Evolutionary conservation across 1,284 basidiomycete genomes (phyloP).

Genomic region (Ganoderma resinaceum): DNA sequence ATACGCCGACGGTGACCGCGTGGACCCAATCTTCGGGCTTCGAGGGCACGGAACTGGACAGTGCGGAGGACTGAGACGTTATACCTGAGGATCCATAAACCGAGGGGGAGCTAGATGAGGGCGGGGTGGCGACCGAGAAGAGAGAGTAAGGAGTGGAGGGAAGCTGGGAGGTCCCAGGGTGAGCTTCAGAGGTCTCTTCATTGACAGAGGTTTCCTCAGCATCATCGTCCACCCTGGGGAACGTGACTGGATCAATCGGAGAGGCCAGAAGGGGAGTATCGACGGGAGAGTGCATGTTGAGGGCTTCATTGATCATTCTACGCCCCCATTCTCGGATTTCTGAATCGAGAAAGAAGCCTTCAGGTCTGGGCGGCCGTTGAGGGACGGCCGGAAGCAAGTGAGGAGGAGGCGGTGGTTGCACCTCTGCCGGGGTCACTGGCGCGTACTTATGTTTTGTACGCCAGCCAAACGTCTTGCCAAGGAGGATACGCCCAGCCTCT

Average conservation of each 20-base stretch:
- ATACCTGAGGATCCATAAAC: background rate
- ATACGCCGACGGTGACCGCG: background rate
- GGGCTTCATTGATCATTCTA: background rate
- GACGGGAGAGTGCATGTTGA: background rate
- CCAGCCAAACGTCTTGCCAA: background rate
- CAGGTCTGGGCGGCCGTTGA: background rate
- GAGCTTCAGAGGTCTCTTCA: background rate
- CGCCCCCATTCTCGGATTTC: background rate
- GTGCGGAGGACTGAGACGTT: background rate
- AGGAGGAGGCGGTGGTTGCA: background rate
- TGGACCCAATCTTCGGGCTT: background rate
- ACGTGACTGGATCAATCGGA: background rate
- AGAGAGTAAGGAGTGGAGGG: background rate
- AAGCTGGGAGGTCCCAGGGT: background rate
- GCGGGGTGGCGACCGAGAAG: background rate
- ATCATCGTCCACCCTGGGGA: background rate
- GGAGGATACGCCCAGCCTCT: background rate
- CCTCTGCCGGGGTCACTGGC: background rate
- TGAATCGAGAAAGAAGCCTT: background rate
- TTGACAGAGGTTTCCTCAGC: background rate
- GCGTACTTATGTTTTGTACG: background rate
- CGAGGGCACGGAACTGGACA: background rate
- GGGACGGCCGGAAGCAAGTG: background rate
- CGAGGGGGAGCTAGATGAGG: background rate
- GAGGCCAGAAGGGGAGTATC: background rate